A percentile compares a stretch with the other conserved stretches of the same genome.
Evolutionary conservation across 2,329 filamentous ascomycete genomes (phyloP).

Genomic region (Colletotrichum echinochloae): DNA sequence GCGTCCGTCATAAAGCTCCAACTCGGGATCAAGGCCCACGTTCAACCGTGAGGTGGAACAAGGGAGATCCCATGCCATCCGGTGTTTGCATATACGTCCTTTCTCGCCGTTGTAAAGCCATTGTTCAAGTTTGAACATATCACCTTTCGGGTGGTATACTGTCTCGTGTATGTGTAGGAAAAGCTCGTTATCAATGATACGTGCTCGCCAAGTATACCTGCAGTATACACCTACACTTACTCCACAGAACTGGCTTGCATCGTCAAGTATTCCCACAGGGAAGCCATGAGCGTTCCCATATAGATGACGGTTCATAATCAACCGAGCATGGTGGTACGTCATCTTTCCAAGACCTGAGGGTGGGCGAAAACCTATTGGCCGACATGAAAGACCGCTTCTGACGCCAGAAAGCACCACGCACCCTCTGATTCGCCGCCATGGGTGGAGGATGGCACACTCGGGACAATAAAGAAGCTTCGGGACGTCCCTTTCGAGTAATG

Average conservation of each 20-base stretch:
- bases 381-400: background rate
- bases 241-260: background rate
- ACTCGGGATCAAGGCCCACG: background rate
- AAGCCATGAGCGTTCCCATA: slow-evolving; percentile 36
- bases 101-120: background rate
- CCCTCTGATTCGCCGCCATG: slow-evolving; percentile 19
- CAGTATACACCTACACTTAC: background rate
- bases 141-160: background rate
- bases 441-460: slow-evolving; percentile 27
- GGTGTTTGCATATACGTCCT: slow-evolving; percentile 11
- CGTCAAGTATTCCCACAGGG: slow-evolving; percentile 7
- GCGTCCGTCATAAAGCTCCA: background rate
- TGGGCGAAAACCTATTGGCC: fast-evolving
- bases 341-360: background rate
- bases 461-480: slow-evolving; percentile 27
- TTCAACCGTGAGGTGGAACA: background rate
- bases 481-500: slow-evolving; percentile 34
- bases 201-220: slow-evolving; percentile 17
- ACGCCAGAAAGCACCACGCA: background rate
- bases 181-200: slow-evolving; percentile 38
- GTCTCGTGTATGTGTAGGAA: slow-evolving; percentile 25
- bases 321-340: slow-evolving; percentile 29
- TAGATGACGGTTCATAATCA: slow-evolving; percentile 39
- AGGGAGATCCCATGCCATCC: background rate
- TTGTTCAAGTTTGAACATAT: background rate